These are phyloP conservation scores for Coniochaeta ligniaria DNA, from an alignment of 2,329 filamentous ascomycete species.

Conservation along the genomic window DNA sequence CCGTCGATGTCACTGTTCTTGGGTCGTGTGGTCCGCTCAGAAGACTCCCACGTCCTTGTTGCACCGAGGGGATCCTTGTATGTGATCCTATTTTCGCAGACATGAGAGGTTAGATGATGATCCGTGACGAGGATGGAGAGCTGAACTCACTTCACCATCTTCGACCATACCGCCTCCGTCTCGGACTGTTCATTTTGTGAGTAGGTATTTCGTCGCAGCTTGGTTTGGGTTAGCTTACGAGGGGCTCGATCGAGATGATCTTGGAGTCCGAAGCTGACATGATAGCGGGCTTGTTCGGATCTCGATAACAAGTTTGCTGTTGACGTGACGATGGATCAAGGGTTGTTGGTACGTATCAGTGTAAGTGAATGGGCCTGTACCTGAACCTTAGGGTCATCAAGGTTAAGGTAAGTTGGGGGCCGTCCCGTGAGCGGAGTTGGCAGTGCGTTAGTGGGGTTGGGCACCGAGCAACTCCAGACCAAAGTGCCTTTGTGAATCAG, in stretches of 20 bases:
- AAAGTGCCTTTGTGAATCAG: too few relatives aligned
- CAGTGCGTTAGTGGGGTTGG: too few relatives aligned
- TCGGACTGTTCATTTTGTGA: conserved; percentile 28
- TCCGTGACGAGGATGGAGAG: not conserved
- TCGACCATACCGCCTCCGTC: conserved; percentile 52
- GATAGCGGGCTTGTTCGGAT: not conserved
- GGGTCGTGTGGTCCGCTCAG: conserved; percentile 63
- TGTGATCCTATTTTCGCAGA: conserved; percentile 37
- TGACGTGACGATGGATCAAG: not conserved
- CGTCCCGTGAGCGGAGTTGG: not conserved
- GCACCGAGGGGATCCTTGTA: conserved; percentile 58
- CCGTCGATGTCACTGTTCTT: conserved; percentile 57
- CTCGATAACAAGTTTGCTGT: not conserved
- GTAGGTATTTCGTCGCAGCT: not conserved
- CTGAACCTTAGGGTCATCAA: not conserved
- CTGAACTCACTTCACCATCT: conserved; percentile 44
- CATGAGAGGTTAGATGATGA: conserved; percentile 2
- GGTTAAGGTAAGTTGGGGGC: not conserved
- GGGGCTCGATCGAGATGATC: conserved; percentile 13
- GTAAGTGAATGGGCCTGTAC: not conserved
- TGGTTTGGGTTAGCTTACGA: conserved; percentile 12
- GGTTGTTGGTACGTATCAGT: not conserved
- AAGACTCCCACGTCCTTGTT: conserved; percentile 62
- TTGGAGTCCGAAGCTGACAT: conserved; percentile 6
- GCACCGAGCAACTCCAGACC: too few relatives aligned